Conservation (phyloP, 495 filamentous ascomycete genomes). For the Aspergillus egyptiacus region DNA sequence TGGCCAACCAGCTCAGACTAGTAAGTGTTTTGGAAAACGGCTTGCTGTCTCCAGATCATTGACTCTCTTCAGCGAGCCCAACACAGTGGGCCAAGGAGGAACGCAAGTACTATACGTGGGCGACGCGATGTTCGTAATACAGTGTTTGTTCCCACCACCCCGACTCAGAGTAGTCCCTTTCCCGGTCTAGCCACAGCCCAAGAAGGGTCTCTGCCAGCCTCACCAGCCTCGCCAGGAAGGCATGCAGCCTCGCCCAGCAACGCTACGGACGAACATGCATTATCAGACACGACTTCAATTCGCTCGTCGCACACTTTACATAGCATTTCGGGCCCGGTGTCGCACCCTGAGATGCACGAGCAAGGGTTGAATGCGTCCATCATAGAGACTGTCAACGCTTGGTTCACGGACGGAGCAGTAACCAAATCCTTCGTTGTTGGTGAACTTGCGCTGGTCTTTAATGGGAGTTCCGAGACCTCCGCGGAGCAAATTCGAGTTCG, state of each 20-base stretch:
- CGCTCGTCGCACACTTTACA: slow-evolving; percentile 79
- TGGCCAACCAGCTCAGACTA: slow-evolving; percentile 76
- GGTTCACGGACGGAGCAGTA: slow-evolving; percentile 67
- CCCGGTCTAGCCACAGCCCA: slow-evolving; percentile 16
- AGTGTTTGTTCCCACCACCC: slow-evolving; percentile 60
- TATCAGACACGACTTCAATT: slow-evolving; percentile 88
- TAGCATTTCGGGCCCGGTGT: slow-evolving; percentile 50
- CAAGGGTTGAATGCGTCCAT: slow-evolving; percentile 85
- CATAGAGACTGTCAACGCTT: slow-evolving; percentile 83
- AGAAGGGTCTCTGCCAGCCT: slow-evolving; percentile 20
- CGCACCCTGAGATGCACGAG: slow-evolving; percentile 77
- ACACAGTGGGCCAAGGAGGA: slow-evolving; percentile 54
- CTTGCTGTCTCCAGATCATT: slow-evolving; percentile 5
- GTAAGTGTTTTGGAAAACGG: slow-evolving; percentile 35
- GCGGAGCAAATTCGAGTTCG: slow-evolving; percentile 59
- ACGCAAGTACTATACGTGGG: slow-evolving; percentile 74
- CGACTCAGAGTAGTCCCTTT: slow-evolving; percentile 31
- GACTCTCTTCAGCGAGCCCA: slow-evolving; percentile 43
- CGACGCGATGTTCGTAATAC: slow-evolving; percentile 88
- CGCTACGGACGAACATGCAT: slow-evolving; percentile 49
- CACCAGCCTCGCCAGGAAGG: slow-evolving; percentile 33
- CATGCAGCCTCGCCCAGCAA: slow-evolving; percentile 42
- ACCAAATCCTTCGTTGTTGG: slow-evolving; percentile 72
- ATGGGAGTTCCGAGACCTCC: slow-evolving; percentile 48
- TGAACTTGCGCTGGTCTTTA: slow-evolving; percentile 86